Conservation (phyloP, 441 rosid species). For the Aleurites moluccanus region DNA sequence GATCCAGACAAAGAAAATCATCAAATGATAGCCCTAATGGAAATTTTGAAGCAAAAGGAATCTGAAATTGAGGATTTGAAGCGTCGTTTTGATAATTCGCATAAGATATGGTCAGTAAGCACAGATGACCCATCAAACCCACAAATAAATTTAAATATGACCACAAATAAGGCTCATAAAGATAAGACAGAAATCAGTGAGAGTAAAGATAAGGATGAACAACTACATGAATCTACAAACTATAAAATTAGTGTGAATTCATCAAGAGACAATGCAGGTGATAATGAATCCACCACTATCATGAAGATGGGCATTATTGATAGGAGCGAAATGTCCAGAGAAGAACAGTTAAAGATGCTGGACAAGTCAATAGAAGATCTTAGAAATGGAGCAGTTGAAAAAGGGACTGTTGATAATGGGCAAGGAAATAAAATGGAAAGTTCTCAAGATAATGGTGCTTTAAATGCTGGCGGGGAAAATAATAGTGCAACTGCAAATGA, state of each 20-base stretch:
- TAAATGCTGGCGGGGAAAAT: not conserved
- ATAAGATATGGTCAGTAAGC: constrained; percentile 32
- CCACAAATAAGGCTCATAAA: constrained; percentile 7
- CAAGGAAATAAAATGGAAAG: not conserved
- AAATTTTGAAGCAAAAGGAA: constrained; percentile 50
- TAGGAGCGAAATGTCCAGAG: constrained; percentile 9
- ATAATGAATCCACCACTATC: not conserved
- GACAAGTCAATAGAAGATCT: constrained; percentile 12
- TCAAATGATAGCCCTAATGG: constrained; percentile 32
- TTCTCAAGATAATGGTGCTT: constrained; percentile 14
- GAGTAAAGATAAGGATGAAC: not conserved
- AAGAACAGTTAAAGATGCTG: constrained; percentile 13
- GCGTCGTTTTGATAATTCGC: constrained; percentile 31
- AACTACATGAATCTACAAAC: constrained; percentile 10
- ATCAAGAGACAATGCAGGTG: constrained; percentile 3
- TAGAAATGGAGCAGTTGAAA: not conserved
- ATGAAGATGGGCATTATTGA: not conserved
- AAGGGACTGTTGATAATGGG: not conserved
- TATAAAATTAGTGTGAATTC: constrained; percentile 4
- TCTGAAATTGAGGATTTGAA: constrained; percentile 47
- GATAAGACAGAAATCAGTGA: constrained; percentile 11
- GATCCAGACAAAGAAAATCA: constrained; percentile 24
- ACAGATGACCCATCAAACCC: constrained; percentile 32
- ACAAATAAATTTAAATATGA: constrained; percentile 18
- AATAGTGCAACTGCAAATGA: constrained; percentile 16